These are phyloP conservation scores for Ophiobolus disseminans DNA, from an alignment of 2,329 filamentous ascomycete species.

Conservation along the genomic window DNA sequence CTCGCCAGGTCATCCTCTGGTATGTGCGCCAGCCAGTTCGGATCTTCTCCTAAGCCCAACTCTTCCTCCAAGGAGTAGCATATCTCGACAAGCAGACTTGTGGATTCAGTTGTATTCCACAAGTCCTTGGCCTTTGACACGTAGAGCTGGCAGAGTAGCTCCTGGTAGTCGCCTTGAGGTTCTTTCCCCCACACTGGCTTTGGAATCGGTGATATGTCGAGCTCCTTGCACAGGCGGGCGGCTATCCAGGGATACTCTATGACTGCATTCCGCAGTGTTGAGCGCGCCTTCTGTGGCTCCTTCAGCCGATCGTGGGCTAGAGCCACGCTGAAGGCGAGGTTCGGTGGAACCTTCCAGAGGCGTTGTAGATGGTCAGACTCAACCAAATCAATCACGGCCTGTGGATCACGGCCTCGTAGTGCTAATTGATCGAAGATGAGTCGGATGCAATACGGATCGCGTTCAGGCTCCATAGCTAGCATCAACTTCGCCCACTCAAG, in stretches of 20 bases:
- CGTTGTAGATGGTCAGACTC: constrained; percentile 57
- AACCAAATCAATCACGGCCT: constrained; percentile 77
- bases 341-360: constrained; percentile 64
- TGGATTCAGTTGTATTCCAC: constrained; percentile 81
- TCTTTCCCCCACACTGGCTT: constrained; percentile 82
- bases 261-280: constrained; percentile 72
- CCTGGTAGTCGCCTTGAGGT: constrained; percentile 69
- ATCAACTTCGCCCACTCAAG: constrained; percentile 93
- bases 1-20: constrained; percentile 65
- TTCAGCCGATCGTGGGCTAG: constrained; percentile 77
- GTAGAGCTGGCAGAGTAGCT: constrained; percentile 78
- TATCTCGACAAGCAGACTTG: constrained; percentile 71
- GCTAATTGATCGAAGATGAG: constrained; percentile 85
- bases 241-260: constrained; percentile 84
- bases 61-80: constrained; percentile 59
- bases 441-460: constrained; percentile 83
- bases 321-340: constrained; percentile 77
- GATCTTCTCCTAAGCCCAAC: constrained; percentile 31
- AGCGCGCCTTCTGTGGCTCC: constrained; percentile 69
- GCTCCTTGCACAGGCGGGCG: constrained; percentile 76
- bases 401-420: constrained; percentile 77
- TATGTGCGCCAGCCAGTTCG: constrained; percentile 42
- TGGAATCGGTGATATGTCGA: constrained; percentile 78
- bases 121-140: constrained; percentile 77
- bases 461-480: constrained; percentile 71